A percentile compares a stretch with the other conserved stretches of the same genome.
Evolutionary conservation across 1,284 basidiomycete species (phyloP).

Genomic region (Tylopilus orsonianus): DNA sequence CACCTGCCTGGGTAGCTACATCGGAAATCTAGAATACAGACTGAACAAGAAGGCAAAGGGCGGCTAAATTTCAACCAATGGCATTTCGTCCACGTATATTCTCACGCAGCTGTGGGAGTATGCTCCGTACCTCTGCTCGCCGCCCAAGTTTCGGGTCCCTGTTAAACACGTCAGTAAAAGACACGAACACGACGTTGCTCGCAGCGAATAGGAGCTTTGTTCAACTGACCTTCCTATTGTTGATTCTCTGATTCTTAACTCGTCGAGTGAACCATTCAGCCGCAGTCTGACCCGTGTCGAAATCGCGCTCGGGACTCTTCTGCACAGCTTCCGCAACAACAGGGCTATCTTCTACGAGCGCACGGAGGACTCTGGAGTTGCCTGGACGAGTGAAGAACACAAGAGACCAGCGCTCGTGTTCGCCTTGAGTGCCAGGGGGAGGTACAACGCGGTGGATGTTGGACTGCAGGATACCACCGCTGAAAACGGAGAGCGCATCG

Average conservation of each 20-base stretch:
- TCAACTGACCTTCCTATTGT: conserved; percentile 40
- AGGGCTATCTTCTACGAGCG: conserved; percentile 50
- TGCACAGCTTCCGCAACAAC: conserved; percentile 43
- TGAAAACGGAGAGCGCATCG: conserved; percentile 57
- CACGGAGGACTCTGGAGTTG: conserved; percentile 46
- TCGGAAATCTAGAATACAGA: neutral
- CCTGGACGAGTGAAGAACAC: conserved; percentile 65
- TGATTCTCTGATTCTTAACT: conserved; percentile 46
- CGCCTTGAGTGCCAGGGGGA: conserved; percentile 46
- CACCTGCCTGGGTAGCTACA: no score
- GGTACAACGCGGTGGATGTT: conserved; percentile 55
- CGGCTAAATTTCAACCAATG: neutral
- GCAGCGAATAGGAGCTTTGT: neutral
- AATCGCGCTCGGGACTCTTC: conserved; percentile 35
- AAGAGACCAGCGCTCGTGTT: conserved; percentile 54
- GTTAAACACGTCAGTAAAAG: conserved; percentile 1
- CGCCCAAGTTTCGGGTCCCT: conserved; percentile 39
- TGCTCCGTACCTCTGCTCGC: conserved; percentile 39
- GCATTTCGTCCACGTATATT: no score
- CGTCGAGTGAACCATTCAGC: conserved; percentile 49
- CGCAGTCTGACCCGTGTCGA: conserved; percentile 42
- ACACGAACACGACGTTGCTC: neutral
- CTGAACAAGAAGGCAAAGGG: neutral
- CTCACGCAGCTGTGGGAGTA: conserved; percentile 22
- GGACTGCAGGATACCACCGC: conserved; percentile 56